Percentiles rank a stretch among this genome's conserved stretches.
Evolutionary conservation across 1,284 basidiomycete species (phyloP).

Genomic region (Coriolopsis trogii): DNA sequence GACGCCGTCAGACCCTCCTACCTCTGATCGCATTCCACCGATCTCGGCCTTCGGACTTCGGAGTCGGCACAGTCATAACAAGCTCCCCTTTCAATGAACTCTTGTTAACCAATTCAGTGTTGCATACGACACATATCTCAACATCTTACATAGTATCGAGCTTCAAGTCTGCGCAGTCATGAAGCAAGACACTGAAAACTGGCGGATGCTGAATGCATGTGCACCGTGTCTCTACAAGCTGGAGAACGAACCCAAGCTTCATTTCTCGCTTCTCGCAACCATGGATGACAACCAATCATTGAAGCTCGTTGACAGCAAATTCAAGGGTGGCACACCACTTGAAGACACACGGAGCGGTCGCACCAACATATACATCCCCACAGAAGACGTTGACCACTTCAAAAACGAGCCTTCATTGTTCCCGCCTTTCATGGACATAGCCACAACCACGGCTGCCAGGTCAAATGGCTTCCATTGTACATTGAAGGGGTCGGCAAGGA

Average conservation of each 20-base stretch:
- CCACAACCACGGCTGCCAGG: constrained; percentile 38
- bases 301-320: constrained; percentile 25
- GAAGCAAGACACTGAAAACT: constrained; percentile 23
- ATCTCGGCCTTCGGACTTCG: no score
- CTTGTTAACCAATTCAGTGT: constrained; percentile 25
- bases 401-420: constrained; percentile 30
- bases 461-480: constrained; percentile 35
- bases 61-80: no score
- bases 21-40: no score
- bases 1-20: no score
- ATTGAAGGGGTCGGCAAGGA: constrained; percentile 36
- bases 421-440: constrained; percentile 39
- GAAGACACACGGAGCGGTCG: constrained; percentile 10
- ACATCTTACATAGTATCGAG: constrained; percentile 24
- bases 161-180: constrained; percentile 23
- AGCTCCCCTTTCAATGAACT: neutral
- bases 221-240: constrained; percentile 33
- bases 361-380: constrained; percentile 19
- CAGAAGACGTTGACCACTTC: constrained; percentile 27
- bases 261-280: constrained; percentile 20
- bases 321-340: constrained; percentile 6
- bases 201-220: constrained; percentile 31
- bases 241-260: constrained; percentile 26
- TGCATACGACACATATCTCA: constrained; percentile 35
- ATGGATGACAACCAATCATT: constrained; percentile 40